Percentiles rank a stretch among this genome's conserved stretches.
phyloP scores from a whole-genome alignment of 176 grass and related monocot genomes.

The Oryza officinalis region DNA sequence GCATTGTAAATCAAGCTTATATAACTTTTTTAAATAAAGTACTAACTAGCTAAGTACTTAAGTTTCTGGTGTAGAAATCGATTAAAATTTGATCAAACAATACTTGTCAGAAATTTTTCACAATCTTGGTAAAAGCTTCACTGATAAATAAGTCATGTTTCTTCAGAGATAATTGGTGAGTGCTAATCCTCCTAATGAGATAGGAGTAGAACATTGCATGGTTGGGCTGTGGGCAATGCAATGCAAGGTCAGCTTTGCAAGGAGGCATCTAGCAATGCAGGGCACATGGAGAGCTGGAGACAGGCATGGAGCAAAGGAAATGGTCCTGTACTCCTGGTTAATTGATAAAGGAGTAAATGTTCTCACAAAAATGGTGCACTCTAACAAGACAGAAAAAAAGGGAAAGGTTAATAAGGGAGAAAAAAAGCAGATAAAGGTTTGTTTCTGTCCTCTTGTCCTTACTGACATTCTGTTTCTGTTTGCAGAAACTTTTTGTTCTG shows the following conservation, averaged over 20 bases:
- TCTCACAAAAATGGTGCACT: neutral
- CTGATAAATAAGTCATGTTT: neutral
- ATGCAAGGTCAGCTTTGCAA: neutral
- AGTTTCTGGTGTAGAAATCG: neutral
- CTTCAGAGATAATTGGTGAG: neutral
- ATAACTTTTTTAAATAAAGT: neutral
- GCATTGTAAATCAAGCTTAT: neutral
- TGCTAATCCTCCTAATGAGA: neutral
- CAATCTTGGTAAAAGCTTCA: neutral
- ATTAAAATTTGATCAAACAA: neutral
- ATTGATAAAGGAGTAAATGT: neutral
- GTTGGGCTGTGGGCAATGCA: neutral
- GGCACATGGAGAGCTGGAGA: neutral
- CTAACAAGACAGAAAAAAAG: neutral
- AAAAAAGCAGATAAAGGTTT: conserved; percentile 8
- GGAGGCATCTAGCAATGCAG: neutral
- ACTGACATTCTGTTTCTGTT: neutral
- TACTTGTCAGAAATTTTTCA: neutral
- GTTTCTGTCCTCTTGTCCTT: neutral
- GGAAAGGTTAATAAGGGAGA: neutral
- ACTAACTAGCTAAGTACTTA: neutral
- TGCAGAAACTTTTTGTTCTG: neutral
- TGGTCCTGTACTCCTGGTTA: neutral
- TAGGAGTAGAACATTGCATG: neutral
- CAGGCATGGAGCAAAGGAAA: neutral